These are phyloP conservation scores for Cerrena zonata DNA, from an alignment of 1,284 basidiomycete species.

Conservation along the genomic window DNA sequence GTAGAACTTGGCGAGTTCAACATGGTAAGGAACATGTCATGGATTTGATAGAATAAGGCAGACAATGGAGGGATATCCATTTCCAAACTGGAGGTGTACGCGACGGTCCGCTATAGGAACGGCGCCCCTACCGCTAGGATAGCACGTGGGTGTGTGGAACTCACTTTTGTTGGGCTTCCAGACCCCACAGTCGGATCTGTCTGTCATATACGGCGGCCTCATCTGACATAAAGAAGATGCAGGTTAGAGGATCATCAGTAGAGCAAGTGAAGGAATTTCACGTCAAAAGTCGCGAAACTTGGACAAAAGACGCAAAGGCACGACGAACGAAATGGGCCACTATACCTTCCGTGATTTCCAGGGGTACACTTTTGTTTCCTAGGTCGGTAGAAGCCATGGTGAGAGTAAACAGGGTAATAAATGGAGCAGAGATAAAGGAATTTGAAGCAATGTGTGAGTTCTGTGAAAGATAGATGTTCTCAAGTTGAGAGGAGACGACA, in stretches of 20 bases:
- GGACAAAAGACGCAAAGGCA: neutral
- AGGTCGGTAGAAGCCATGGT: constrained; percentile 28
- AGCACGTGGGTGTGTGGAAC: constrained; percentile 19
- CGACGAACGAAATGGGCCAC: neutral
- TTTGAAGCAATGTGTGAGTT: neutral
- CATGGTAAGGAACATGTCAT: no score
- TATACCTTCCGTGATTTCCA: constrained; percentile 41
- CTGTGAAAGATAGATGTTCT: neutral
- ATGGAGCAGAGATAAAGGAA: neutral
- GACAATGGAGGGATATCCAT: no score
- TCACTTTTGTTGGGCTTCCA: constrained; percentile 92
- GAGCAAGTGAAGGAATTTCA: constrained; percentile 1
- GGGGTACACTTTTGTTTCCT: constrained; percentile 30
- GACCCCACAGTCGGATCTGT: constrained; percentile 95
- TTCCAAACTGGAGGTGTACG: no score
- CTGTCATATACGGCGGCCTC: constrained; percentile 90
- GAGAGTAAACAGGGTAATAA: neutral
- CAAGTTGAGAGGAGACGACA: neutral
- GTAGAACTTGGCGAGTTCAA: no score
- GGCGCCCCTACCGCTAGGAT: neutral
- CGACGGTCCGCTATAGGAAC: neutral
- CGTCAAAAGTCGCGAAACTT: neutral
- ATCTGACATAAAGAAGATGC: constrained; percentile 36
- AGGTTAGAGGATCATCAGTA: neutral
- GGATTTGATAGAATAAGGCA: no score